Evolutionary conservation across 805 yeast species (phyloP).

Genomic region (Komagataella phaffii): DNA sequence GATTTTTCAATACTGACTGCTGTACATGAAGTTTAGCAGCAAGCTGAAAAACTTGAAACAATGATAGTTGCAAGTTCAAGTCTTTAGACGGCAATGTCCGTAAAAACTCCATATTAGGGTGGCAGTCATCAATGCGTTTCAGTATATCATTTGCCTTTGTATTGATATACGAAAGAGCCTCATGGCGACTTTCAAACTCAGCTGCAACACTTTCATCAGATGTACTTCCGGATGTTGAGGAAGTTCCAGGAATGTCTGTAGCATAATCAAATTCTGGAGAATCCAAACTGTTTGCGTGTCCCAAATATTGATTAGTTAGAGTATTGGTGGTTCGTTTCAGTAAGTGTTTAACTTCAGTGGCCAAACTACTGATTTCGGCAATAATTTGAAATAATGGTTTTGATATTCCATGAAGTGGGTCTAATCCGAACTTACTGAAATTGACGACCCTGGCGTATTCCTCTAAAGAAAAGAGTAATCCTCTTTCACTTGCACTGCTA

Average conservation of each 20-base stretch:
- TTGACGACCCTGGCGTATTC: conserved; percentile 43
- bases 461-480: conserved; percentile 48
- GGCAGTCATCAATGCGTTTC: conserved; percentile 28
- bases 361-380: conserved; percentile 55
- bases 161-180: conserved; percentile 22
- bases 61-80: conserved; percentile 49
- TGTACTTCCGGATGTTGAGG: not conserved
- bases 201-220: conserved; percentile 1
- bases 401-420: conserved; percentile 63
- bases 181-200: conserved; percentile 11
- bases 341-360: conserved; percentile 33
- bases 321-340: conserved; percentile 15
- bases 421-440: conserved; percentile 30
- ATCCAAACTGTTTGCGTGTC: conserved; percentile 3
- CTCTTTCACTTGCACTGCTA: conserved; percentile 42
- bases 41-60: conserved; percentile 60
- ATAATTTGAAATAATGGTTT: conserved; percentile 52
- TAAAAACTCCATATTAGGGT: conserved; percentile 39
- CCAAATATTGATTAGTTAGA: conserved; percentile 7
- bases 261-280: conserved; percentile 6
- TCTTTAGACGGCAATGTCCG: conserved; percentile 25
- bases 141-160: conserved; percentile 28
- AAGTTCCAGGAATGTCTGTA: not conserved
- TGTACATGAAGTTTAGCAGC: conserved; percentile 55
- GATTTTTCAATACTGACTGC: conserved; percentile 47